phyloP scores from a whole-genome alignment of 2,329 filamentous ascomycete species.

The Pseudogymnoascus sp. region DNA sequence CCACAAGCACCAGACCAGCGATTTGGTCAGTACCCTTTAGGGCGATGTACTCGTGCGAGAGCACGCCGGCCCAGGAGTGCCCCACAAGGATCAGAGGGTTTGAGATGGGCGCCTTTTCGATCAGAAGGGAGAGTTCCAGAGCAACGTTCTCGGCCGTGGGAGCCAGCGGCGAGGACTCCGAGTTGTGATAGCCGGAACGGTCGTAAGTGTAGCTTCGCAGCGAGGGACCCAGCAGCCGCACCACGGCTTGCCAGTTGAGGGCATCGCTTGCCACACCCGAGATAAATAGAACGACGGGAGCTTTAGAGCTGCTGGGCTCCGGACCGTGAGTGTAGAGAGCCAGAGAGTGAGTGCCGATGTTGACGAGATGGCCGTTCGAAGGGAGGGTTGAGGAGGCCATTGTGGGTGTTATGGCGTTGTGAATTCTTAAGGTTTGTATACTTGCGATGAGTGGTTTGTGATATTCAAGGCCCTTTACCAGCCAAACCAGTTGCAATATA shows the following conservation, averaged over 20 bases:
- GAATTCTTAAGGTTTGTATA: too few relatives aligned
- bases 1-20: conserved; percentile 18
- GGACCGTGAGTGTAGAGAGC: conserved; percentile 12
- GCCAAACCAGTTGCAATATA: too few relatives aligned
- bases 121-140: conserved; percentile 13
- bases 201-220: conserved; percentile 14
- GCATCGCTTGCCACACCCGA: conserved; percentile 10
- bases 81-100: conserved; percentile 15
- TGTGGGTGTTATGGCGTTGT: too few relatives aligned
- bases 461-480: too few relatives aligned
- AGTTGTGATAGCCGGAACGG: conserved; percentile 14
- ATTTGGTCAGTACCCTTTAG: conserved; percentile 10
- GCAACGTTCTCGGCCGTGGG: conserved; percentile 14
- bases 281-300: conserved; percentile 14
- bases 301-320: background rate
- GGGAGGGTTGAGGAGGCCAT: conserved; percentile 14
- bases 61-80: conserved; percentile 18
- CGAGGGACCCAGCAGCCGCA: conserved; percentile 6
- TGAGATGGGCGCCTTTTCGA: conserved; percentile 11
- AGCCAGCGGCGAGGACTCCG: conserved; percentile 10
- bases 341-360: conserved; percentile 14
- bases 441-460: too few relatives aligned
- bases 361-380: conserved; percentile 11
- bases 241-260: conserved; percentile 15
- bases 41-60: conserved; percentile 14